phyloP scores from a whole-genome alignment of 129 eudicot genomes.

The Oenanthe sinensis region DNA sequence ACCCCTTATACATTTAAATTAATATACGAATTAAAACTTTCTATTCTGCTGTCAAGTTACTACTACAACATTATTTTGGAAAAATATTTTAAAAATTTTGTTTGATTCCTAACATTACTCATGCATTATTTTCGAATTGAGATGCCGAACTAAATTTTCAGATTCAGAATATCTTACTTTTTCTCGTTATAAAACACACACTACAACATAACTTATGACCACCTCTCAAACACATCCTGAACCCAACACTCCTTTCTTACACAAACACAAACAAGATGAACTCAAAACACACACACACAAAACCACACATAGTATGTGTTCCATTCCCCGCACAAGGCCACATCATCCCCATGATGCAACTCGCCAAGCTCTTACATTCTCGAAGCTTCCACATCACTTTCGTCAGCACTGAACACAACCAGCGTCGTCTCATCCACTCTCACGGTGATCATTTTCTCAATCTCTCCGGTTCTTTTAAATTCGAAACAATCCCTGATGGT shows the following conservation, averaged over 20 bases:
- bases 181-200: neutral
- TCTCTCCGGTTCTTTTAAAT: neutral
- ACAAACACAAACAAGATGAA: neutral
- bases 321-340: constrained; percentile 9
- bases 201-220: no score
- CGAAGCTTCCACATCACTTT: constrained; percentile 3
- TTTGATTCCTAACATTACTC: no score
- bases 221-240: neutral
- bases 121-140: no score
- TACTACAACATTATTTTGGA: no score
- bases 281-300: neutral
- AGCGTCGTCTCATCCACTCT: neutral
- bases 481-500: neutral
- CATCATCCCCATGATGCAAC: neutral
- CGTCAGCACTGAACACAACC: neutral
- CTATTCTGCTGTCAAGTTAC: no score
- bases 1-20: no score
- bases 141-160: no score
- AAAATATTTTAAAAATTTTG: no score
- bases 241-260: neutral
- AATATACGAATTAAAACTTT: no score
- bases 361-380: constrained; percentile 8
- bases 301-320: constrained; percentile 1
- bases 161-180: no score
- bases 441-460: neutral